phyloP scores from a whole-genome alignment of 306 rosid genomes.

The Gillenia trifoliata region DNA sequence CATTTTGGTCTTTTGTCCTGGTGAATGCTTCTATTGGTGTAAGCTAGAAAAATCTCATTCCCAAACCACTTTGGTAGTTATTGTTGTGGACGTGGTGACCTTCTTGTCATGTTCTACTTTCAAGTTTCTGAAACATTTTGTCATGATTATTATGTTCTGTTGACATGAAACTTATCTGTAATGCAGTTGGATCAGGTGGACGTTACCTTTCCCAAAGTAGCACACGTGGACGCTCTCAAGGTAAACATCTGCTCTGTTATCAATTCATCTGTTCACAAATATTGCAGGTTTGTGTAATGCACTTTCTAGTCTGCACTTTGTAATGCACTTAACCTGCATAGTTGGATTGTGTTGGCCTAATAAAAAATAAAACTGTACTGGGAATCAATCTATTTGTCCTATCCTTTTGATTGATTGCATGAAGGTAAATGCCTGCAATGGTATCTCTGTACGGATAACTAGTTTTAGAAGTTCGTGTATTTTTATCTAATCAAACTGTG shows the following conservation, averaged over 20 bases:
- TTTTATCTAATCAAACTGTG: background rate
- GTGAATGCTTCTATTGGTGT: conserved; percentile 9
- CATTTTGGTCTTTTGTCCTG: background rate
- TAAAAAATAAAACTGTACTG: background rate
- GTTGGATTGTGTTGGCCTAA: background rate
- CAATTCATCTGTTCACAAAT: background rate
- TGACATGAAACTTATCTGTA: conserved; percentile 14
- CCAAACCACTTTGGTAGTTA: conserved; percentile 6
- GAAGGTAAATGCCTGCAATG: background rate
- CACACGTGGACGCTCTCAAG: conserved; percentile 46
- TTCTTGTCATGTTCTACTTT: conserved; percentile 1
- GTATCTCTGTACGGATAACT: background rate
- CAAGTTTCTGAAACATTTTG: conserved; percentile 14
- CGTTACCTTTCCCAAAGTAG: conserved; percentile 47
- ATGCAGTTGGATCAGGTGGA: conserved; percentile 63
- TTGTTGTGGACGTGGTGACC: conserved; percentile 9
- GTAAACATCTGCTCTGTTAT: conserved; percentile 28
- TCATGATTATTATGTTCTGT: background rate
- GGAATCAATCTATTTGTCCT: background rate
- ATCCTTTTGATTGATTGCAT: background rate
- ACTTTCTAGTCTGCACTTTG: background rate
- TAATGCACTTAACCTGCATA: background rate
- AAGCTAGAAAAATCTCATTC: conserved; percentile 9
- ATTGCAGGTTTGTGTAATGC: background rate
- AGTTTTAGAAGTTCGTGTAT: background rate